Evolutionary conservation across 2,329 filamentous ascomycete genomes (phyloP).

Genomic region (Helotiales sp.): DNA sequence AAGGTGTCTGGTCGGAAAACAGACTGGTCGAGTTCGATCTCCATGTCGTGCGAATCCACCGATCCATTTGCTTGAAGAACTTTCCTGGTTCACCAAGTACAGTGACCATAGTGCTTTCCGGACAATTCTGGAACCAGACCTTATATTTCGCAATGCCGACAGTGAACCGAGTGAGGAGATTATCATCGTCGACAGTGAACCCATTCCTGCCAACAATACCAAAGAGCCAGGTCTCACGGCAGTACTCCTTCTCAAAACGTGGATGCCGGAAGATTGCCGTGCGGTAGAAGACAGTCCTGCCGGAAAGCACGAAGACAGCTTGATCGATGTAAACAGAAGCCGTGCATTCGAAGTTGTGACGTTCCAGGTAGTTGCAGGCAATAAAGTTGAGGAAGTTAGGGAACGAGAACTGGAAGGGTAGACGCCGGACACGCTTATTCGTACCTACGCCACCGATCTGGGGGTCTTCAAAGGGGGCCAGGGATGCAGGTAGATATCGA

Average conservation of each 20-base stretch:
- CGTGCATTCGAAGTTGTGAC: constrained; percentile 66
- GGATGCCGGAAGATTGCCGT: constrained; percentile 53
- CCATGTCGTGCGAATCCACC: constrained; percentile 65
- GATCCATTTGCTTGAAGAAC: constrained; percentile 57
- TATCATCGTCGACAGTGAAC: constrained; percentile 64
- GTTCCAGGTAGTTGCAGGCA: constrained; percentile 62
- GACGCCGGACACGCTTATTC: constrained; percentile 57
- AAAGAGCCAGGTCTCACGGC: constrained; percentile 55
- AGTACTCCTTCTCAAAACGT: constrained; percentile 51
- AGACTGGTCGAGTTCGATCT: constrained; percentile 59
- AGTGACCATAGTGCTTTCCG: constrained; percentile 55
- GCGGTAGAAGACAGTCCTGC: constrained; percentile 58
- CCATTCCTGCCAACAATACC: constrained; percentile 50
- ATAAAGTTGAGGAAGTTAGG: constrained; percentile 54
- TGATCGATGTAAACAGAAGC: constrained; percentile 62
- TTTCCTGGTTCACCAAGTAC: constrained; percentile 55
- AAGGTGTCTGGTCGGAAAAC: constrained; percentile 46
- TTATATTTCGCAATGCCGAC: constrained; percentile 53
- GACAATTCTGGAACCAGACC: constrained; percentile 59
- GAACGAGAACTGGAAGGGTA: constrained; percentile 25
- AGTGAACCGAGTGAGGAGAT: constrained; percentile 61
- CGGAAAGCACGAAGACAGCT: constrained; percentile 62
- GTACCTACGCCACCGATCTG: constrained; percentile 60
- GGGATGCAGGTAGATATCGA: constrained; percentile 26
- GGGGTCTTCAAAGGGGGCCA: constrained; percentile 34